Base-by-base conservation (phyloP, 2,329 filamentous ascomycete species). In the Nemania bipapillata region DNA sequence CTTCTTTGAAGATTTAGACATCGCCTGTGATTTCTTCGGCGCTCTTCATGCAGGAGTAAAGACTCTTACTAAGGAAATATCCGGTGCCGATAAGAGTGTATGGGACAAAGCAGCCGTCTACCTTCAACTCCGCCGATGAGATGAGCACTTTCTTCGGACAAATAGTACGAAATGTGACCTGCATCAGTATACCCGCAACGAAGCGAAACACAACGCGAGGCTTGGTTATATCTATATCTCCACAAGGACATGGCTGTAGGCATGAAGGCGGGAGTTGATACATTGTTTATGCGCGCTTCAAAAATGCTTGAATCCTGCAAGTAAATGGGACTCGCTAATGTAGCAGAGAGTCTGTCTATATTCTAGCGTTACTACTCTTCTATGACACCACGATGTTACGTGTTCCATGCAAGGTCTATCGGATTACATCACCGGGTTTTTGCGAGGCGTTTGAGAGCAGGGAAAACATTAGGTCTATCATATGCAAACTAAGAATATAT, bases 101-200 rank as follows among this genome's bases (percentile, higher is more conserved):
- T 91, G 88, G 88, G 80, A 84, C 70, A 84, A 83, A 74, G 87
- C 88, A 1, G 83, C 84, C 65, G 79, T 81, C 28, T 90, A 87
- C 75, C 80, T 90, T 20, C 79, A 83, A 61, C 60, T 75, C 35
- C 74, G 78, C 55, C 76, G 74, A 74, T 78, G 47, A 69, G 26
- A 55, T n/a, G 15, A 9, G 37, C 54, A 30, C 5, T 65, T 4
- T 28, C 35, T 30, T 54, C 17, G 22, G 47, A 64, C 47, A 30
- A 65, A 66, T 47, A 35, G 15, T 47, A 12, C 20, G 26, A 32
- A 37, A 61, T 60, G 26, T 42, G 26, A 49, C 35, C 54, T 37
- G 57, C 20, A 64, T 66, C 26, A 9, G 37, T 50, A 50, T 63
- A 63, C 52, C 37, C 45, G 50, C 9, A 45, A 64, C 40, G 32